phyloP scores from a whole-genome alignment of 208 protist genomes.

The Acanthamoeba divionensis region DNA sequence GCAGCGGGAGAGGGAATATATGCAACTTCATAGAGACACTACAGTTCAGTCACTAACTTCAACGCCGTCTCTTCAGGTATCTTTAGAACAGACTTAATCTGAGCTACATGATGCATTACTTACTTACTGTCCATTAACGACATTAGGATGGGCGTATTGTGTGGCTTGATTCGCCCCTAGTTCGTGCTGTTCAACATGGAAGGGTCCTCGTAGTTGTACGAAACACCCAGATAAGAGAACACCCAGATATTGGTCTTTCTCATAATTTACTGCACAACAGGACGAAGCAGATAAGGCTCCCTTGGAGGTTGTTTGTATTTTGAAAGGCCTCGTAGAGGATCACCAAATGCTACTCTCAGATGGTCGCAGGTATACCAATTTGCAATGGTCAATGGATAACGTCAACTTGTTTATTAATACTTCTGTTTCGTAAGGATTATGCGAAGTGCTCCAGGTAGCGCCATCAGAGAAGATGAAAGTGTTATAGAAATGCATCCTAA shows the following conservation, averaged over 20 bases:
- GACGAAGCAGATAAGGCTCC: conserved; percentile 95
- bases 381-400: neutral
- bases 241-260: too few species aligned
- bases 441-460: neutral
- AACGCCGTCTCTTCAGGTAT: conserved; percentile 78
- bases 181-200: conserved; percentile 87
- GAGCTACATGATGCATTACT: neutral
- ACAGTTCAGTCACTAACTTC: conserved; percentile 90
- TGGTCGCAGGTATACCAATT: conserved; percentile 53
- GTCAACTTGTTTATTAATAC: neutral
- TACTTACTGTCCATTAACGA: neutral
- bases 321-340: conserved; percentile 79
- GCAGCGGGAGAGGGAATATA: conserved; percentile 88
- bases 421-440: neutral
- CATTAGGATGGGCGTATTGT: conserved; percentile 83
- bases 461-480: neutral
- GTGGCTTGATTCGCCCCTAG: conserved; percentile 91
- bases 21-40: conserved; percentile 93
- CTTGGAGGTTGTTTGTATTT: conserved; percentile 82
- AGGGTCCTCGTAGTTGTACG: conserved; percentile 88
- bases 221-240: neutral
- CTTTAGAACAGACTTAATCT: neutral
- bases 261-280: neutral
- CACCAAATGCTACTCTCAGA: conserved; percentile 78
- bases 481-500: conserved; percentile 69